Evolutionary conservation across 2,329 filamentous ascomycete genomes (phyloP).

Genomic region (Emmonsiellopsis sp.): DNA sequence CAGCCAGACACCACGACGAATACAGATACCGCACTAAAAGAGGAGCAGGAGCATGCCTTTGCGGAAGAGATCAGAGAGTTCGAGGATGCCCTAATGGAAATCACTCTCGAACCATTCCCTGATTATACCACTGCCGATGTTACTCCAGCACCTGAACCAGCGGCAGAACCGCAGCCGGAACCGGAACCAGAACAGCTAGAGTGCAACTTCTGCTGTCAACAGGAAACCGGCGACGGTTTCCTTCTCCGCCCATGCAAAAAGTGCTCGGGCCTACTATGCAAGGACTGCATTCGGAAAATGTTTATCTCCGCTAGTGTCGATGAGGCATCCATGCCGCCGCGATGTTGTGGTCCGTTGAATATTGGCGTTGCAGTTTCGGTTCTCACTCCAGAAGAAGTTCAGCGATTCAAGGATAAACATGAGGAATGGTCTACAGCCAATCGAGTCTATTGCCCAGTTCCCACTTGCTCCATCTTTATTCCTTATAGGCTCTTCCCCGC

Average conservation of each 20-base stretch:
- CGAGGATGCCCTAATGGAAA: not conserved
- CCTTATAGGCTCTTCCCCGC: constrained; percentile 22
- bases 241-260: not conserved
- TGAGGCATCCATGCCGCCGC: constrained; percentile 35
- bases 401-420: constrained; percentile 34
- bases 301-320: constrained; percentile 34
- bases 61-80: not conserved
- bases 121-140: not conserved
- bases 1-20: not conserved
- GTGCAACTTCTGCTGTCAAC: not conserved
- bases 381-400: constrained; percentile 27
- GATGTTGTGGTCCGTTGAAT: constrained; percentile 38
- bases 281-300: constrained; percentile 19
- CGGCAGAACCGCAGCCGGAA: not conserved
- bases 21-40: no score
- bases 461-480: constrained; percentile 43
- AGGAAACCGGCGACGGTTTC: not conserved
- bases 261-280: not conserved
- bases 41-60: not conserved
- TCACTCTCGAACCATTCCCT: not conserved
- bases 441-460: constrained; percentile 42
- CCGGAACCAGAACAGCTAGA: not conserved
- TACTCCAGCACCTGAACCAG: not conserved
- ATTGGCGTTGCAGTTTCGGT: constrained; percentile 29
- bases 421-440: constrained; percentile 40